Conservation (phyloP, 768 basidiomycete genomes). For the Trametes cingulata region DNA sequence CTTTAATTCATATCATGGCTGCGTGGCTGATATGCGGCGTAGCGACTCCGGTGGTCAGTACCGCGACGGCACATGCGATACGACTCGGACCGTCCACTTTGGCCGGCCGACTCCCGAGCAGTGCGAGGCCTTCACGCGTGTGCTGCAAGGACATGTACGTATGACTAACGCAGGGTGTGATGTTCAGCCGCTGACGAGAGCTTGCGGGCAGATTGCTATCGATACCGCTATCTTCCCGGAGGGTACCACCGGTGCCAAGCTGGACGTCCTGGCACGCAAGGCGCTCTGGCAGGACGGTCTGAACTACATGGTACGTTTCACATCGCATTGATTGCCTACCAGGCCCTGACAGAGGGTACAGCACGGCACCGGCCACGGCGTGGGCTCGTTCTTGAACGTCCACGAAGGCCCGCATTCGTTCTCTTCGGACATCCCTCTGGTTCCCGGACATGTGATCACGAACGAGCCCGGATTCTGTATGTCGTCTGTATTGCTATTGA, state of each 20-base stretch:
- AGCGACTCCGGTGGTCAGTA: slow-evolving; percentile 94
- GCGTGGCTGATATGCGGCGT: slow-evolving; percentile 10
- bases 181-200: background rate
- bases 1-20: background rate
- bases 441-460: slow-evolving; percentile 87
- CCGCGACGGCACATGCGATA: slow-evolving; percentile 87
- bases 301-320: slow-evolving; percentile 65
- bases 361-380: slow-evolving; percentile 92
- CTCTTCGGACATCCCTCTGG: slow-evolving; percentile 64
- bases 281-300: slow-evolving; percentile 86
- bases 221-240: slow-evolving; percentile 89
- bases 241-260: slow-evolving; percentile 78
- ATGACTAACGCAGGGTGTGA: slow-evolving; percentile 17
- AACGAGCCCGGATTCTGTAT: slow-evolving; percentile 94
- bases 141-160: slow-evolving; percentile 93
- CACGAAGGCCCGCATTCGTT: slow-evolving; percentile 87
- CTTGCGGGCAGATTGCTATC: slow-evolving; percentile 71
- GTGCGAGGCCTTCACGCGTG: slow-evolving; percentile 90
- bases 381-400: slow-evolving; percentile 84
- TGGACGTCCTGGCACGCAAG: slow-evolving; percentile 88
- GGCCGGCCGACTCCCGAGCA: slow-evolving; percentile 85
- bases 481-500: slow-evolving; percentile 31
- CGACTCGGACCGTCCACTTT: slow-evolving; percentile 81
- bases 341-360: slow-evolving; percentile 30
- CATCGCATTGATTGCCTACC: background rate